Conservation (phyloP, 495 filamentous ascomycete genomes). For the Rusavskia elegans region DNA sequence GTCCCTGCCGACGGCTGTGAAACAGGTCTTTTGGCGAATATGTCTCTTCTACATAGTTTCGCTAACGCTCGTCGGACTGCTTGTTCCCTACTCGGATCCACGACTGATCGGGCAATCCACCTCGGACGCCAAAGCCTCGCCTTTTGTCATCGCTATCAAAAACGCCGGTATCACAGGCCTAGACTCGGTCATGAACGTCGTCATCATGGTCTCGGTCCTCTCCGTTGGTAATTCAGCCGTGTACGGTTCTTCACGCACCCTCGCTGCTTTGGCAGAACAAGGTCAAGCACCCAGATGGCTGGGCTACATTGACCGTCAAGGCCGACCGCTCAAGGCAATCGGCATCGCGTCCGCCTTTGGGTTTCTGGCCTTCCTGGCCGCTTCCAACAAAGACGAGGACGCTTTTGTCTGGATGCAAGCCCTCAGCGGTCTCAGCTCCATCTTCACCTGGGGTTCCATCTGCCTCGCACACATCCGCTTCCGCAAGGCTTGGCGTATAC, state of each 20-base stretch:
- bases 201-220: conserved; percentile 76
- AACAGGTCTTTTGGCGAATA: conserved; percentile 28
- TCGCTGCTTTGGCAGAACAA: conserved; percentile 76
- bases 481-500: conserved; percentile 56
- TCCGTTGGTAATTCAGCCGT: conserved; percentile 80
- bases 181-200: conserved; percentile 75
- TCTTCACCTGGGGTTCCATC: conserved; percentile 90
- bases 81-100: conserved; percentile 49
- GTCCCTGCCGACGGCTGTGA: conserved; percentile 26
- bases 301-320: conserved; percentile 69
- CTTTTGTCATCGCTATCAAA: conserved; percentile 79
- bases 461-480: conserved; percentile 86
- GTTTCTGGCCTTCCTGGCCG: conserved; percentile 64
- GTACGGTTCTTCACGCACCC: conserved; percentile 74
- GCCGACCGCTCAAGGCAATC: conserved; percentile 66
- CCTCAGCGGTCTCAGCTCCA: conserved; percentile 69
- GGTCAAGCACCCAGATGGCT: conserved; percentile 63
- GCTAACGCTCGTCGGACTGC: conserved; percentile 42
- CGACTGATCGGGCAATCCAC: conserved; percentile 40
- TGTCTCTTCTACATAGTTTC: conserved; percentile 30
- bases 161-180: conserved; percentile 62
- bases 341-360: conserved; percentile 51
- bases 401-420: conserved; percentile 84
- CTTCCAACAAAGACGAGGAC: conserved; percentile 40
- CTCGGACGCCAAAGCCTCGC: conserved; percentile 59